Evolutionary conservation across 305 asterid genomes (phyloP).

Genomic region (Fraxinus angustifolia): DNA sequence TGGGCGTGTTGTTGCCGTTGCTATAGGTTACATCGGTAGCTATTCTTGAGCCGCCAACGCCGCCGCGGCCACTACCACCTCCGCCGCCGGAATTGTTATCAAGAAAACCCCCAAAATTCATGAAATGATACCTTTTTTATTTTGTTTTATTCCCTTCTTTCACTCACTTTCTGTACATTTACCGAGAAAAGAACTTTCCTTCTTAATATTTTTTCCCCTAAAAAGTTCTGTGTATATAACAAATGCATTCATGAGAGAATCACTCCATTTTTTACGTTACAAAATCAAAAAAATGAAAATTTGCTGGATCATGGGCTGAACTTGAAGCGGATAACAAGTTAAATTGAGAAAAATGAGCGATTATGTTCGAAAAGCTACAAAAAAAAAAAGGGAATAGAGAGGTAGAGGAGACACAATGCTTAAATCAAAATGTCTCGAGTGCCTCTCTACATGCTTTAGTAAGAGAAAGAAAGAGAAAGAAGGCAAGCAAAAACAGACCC

Average conservation of each 20-base stretch:
- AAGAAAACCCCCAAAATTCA: slow-evolving; percentile 88
- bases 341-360: background rate
- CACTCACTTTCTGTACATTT: background rate
- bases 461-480: slow-evolving; percentile 22
- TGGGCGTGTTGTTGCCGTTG: slow-evolving; percentile 38
- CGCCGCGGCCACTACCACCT: slow-evolving; percentile 7
- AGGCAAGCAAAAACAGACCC: slow-evolving; percentile 19
- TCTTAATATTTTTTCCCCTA: background rate
- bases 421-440: background rate
- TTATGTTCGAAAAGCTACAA: background rate
- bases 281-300: background rate
- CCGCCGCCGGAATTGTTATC: slow-evolving; percentile 48
- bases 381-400: background rate
- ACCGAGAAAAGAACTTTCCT: background rate
- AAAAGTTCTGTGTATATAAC: background rate
- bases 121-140: slow-evolving; percentile 29
- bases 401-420: slow-evolving; percentile 3
- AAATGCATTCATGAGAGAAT: background rate
- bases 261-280: background rate
- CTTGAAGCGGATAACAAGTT: background rate
- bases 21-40: slow-evolving; percentile 42
- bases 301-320: background rate
- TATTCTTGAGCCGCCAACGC: slow-evolving; percentile 45
- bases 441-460: background rate
- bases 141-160: background rate